Evolutionary conservation across 192 early-diverging fungal species (phyloP), one percentile per base, ranked within the genome.

Genomic region (Coemansia sp.): DNA sequence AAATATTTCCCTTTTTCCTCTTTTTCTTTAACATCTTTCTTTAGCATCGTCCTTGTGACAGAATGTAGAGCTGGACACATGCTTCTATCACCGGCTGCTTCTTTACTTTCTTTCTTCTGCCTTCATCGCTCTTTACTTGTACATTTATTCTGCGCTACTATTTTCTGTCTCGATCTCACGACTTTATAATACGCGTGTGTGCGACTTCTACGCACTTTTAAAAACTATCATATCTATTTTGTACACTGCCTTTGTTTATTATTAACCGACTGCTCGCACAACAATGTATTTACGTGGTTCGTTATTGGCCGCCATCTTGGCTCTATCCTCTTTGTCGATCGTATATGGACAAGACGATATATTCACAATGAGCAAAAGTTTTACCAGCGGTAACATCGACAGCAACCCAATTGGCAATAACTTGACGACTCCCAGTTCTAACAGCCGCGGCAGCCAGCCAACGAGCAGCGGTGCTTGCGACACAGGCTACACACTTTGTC

Each of bases 401-500:
- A 21, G 21, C 64, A 58, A 32, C 31, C n/a, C n/a, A n/a, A n/a
- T n/a, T n/a, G n/a, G n/a, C n/a, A 39, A 4, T 0, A 66, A 60
- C 8, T 36, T 21, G 0, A 29, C 23, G 12, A 4, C 12, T 3
- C 21, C 48, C 31, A 57, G 0, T 4, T 37, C 10, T n/a, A 61
- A 38, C 34, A 12, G 29, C 31, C 27, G 2, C 14, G 14, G 5
- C 15, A n/a, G 14, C 31, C 25, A 57, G 6, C 53, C 31, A 5
- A n/a, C 48, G 2, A 36, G 15, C 12, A 21, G 31, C 27, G 51
- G 8, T 2, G 7, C 17, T 15, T 80, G 78, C 38, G 66, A 63
- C 0, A 39, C 66, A 12, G 78, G 78, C 15, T 68, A 50, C 2
- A 69, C 66, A 11, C 60, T 60, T 51, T 80, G 78, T 63, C 73